Evolutionary conservation across 345 rosid species (phyloP).

Genomic region (Aurinia saxatilis): DNA sequence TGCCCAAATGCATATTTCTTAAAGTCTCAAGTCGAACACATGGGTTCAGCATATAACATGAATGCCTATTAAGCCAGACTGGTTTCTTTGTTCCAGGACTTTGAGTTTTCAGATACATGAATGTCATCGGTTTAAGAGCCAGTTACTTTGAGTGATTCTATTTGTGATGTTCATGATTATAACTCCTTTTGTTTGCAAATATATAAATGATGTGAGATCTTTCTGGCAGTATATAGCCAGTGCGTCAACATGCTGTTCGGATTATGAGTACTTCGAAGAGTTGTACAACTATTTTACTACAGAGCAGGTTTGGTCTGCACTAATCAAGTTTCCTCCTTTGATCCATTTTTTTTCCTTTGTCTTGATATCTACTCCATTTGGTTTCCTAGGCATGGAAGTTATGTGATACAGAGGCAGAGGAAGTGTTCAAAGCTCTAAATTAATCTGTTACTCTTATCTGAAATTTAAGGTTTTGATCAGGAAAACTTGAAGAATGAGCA

Average conservation of each 20-base stretch:
- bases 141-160: too few relatives aligned
- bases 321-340: too few relatives aligned
- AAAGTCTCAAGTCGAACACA: too few relatives aligned
- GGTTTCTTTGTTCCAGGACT: too few relatives aligned
- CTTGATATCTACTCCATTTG: not conserved
- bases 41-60: too few relatives aligned
- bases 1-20: too few relatives aligned
- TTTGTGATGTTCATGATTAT: not conserved
- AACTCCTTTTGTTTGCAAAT: conserved; percentile 38
- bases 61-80: too few relatives aligned
- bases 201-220: conserved; percentile 86
- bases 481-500: too few relatives aligned
- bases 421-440: conserved; percentile 76
- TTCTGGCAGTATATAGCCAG: conserved; percentile 91
- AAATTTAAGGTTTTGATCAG: too few relatives aligned
- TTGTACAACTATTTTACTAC: conserved; percentile 79
- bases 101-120: too few relatives aligned
- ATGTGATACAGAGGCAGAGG: conserved; percentile 86
- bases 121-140: too few relatives aligned
- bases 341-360: conserved; percentile 1
- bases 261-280: conserved; percentile 85
- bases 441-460: too few relatives aligned
- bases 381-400: conserved; percentile 87
- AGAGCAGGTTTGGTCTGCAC: conserved; percentile 56
- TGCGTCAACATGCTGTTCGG: conserved; percentile 88